Conservation (phyloP, 495 filamentous ascomycete genomes). For the Aspergillus conjunctus region DNA sequence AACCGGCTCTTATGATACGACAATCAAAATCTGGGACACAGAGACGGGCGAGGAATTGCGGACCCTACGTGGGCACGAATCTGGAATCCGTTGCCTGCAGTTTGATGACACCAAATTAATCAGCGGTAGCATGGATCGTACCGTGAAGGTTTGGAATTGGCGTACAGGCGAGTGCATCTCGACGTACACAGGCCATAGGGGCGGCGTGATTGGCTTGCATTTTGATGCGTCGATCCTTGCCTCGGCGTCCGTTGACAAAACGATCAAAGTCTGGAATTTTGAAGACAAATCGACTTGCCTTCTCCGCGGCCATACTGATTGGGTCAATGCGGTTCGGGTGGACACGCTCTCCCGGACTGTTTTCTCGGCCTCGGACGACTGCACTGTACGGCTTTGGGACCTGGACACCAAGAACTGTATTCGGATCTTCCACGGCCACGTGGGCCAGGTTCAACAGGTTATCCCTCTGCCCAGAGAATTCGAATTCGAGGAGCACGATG, state of each 20-base stretch:
- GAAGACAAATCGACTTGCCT: constrained; percentile 75
- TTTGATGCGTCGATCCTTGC: constrained; percentile 82
- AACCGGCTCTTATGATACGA: constrained; percentile 92
- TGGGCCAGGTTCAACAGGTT: constrained; percentile 93
- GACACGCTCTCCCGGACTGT: constrained; percentile 80
- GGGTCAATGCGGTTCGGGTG: constrained; percentile 90
- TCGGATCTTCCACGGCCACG: constrained; percentile 84
- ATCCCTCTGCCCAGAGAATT: constrained; percentile 80
- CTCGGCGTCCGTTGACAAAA: constrained; percentile 84
- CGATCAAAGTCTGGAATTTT: constrained; percentile 93
- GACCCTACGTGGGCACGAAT: constrained; percentile 77
- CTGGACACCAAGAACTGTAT: constrained; percentile 79
- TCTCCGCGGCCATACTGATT: constrained; percentile 83
- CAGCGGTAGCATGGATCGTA: constrained; percentile 78
- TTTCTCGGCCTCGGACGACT: constrained; percentile 91
- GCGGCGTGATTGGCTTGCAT: constrained; percentile 81
- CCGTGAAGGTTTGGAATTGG: constrained; percentile 95
- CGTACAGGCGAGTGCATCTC: constrained; percentile 85
- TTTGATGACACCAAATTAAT: constrained; percentile 92
- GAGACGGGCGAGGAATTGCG: constrained; percentile 82
- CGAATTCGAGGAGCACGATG: constrained; percentile 71
- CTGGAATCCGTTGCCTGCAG: constrained; percentile 83
- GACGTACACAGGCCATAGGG: constrained; percentile 73
- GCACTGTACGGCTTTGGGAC: constrained; percentile 90
- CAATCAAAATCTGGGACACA: constrained; percentile 95